Evolutionary conservation across 2,329 filamentous ascomycete species (phyloP), one percentile per base, ranked within the genome.

Genomic region (Microsporum canis): DNA sequence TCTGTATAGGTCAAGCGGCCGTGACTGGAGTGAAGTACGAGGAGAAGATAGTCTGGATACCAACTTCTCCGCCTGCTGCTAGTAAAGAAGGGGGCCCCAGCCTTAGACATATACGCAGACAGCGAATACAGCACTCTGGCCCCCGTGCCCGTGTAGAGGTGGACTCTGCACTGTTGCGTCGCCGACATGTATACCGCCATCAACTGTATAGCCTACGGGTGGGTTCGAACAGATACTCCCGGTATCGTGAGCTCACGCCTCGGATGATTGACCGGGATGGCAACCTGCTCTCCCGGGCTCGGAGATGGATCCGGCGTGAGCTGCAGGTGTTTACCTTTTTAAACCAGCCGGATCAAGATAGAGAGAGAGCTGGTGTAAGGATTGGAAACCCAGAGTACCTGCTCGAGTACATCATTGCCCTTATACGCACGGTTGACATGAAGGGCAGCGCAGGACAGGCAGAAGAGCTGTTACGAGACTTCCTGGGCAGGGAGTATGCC

Each of bases 291-390:
- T 88, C 87, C 0, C 86, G 88, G 39, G 91, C 91, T 1, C 82
- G 88, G 5, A 85, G 83, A 63, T 97, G 89, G 82, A 83, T 96
- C 58, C 83, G 91, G 0, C 83, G 92, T 49, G 92, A 97, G 70
- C 77, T 96, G 2, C 84, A 85, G 60, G 89, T 95, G 17, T 96
- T 96, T 67, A 82, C 14, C 94, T 91, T 68, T 77, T 62, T 5
- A 67, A 49, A 60, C 59, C 8, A 65, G 43, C 33, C 6, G 3
- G 49, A 53, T 12, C 10, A 1, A 7, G 27, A 55, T n/a, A 36
- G 51, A 5, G 14, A 43, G 10, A n/a, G 6, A 17, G n/a, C 38
- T 5, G 17, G 17, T n/a, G 36, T 59, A 27, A 31, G 57, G 31
- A 47, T 81, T 3, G 86, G 83, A 65, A 92, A 91, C 68, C 83